Evolutionary conservation across 345 rosid genomes (phyloP).

Genomic region (Anastatica hierochuntica): DNA sequence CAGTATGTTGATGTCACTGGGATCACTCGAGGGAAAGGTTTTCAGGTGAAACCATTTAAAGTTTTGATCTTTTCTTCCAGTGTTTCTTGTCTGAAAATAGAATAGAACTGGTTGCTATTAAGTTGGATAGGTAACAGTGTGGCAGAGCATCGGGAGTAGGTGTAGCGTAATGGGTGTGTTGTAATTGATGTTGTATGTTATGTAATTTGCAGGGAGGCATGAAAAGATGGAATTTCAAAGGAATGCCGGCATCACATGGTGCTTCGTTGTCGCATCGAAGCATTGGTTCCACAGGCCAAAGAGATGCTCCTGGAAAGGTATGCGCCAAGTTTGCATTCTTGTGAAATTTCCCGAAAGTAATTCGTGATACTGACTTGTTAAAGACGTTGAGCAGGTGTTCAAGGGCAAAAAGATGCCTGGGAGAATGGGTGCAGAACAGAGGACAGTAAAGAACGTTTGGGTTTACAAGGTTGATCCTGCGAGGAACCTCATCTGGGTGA

Average conservation of each 20-base stretch:
- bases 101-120: background rate
- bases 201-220: conserved; percentile 56
- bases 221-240: conserved; percentile 57
- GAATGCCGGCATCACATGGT: conserved; percentile 80
- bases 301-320: conserved; percentile 94
- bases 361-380: background rate
- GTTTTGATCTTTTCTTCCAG: background rate
- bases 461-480: conserved; percentile 82
- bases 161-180: background rate
- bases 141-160: background rate
- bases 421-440: conserved; percentile 80
- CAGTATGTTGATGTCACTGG: conserved; percentile 80
- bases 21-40: conserved; percentile 91
- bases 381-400: conserved; percentile 47
- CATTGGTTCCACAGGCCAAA: conserved; percentile 87
- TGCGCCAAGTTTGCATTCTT: conserved; percentile 12
- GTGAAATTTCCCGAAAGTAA: background rate
- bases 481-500: conserved; percentile 90
- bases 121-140: too few relatives aligned
- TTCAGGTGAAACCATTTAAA: conserved; percentile 45
- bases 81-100: background rate
- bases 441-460: conserved; percentile 91
- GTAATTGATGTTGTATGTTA: conserved; percentile 13
- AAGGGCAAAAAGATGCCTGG: conserved; percentile 97
- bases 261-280: conserved; percentile 66